phyloP scores from a whole-genome alignment of 192 early-diverging fungal genomes.

The Mortierella claussenii region DNA sequence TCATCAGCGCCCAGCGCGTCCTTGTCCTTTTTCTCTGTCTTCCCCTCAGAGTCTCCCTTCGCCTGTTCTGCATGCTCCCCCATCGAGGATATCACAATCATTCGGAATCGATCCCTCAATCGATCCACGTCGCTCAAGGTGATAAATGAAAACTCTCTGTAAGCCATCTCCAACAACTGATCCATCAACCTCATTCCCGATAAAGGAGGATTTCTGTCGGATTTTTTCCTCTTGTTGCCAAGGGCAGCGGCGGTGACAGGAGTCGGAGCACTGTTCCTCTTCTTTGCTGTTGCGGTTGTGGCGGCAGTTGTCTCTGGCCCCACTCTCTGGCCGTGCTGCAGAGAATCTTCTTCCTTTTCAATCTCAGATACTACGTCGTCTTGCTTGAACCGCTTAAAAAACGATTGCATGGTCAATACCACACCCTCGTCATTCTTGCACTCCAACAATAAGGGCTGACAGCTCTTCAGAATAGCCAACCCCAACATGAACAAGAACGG shows the following conservation, averaged over 20 bases:
- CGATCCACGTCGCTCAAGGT: slow-evolving; percentile 19
- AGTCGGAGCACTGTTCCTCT: neutral
- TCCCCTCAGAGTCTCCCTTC: too few relatives aligned
- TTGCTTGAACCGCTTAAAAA: slow-evolving; percentile 27
- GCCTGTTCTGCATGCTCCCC: neutral
- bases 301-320: neutral
- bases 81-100: slow-evolving; percentile 31
- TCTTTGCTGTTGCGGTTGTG: neutral
- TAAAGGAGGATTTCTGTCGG: neutral
- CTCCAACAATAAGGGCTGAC: slow-evolving; percentile 18
- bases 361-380: neutral
- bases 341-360: neutral
- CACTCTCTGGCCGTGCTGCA: neutral
- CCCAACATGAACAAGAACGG: slow-evolving; percentile 41
- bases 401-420: slow-evolving; percentile 28
- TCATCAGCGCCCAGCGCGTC: too few relatives aligned
- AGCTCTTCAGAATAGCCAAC: slow-evolving; percentile 44
- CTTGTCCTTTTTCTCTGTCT: too few relatives aligned
- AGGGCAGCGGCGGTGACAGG: neutral
- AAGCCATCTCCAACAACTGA: slow-evolving; percentile 18
- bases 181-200: slow-evolving; percentile 20
- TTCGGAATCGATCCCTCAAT: slow-evolving; percentile 41
- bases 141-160: slow-evolving; percentile 35
- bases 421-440: slow-evolving; percentile 33
- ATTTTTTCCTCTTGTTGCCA: neutral